These are phyloP conservation scores for Wickerhamiella slavikovae DNA, from an alignment of 805 yeast genomes.

Conservation along the genomic window DNA sequence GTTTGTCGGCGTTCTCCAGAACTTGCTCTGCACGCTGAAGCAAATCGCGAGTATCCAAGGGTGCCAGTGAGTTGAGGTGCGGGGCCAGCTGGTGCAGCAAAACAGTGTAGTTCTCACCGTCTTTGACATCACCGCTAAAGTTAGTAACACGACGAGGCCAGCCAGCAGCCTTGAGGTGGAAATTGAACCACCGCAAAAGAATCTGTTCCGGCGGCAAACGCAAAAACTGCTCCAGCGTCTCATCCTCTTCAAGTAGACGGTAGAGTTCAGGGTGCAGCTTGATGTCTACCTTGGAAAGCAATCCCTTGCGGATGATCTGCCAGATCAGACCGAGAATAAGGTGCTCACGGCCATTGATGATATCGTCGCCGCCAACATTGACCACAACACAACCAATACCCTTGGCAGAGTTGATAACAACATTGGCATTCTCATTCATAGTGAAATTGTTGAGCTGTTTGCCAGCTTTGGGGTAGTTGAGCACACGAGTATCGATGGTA, in stretches of 20 bases:
- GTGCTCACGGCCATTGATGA: constrained; percentile 92
- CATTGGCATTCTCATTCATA: constrained; percentile 91
- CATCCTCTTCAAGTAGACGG: constrained; percentile 86
- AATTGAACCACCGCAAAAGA: constrained; percentile 91
- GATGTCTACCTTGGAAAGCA: constrained; percentile 85
- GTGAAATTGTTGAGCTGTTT: constrained; percentile 80
- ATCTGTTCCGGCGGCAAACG: constrained; percentile 96
- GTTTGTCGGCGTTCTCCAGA: constrained; percentile 67
- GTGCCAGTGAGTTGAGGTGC: constrained; percentile 56
- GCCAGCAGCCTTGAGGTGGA: constrained; percentile 80
- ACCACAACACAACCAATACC: constrained; percentile 98
- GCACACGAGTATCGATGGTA: constrained; percentile 93
- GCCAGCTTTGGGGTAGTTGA: constrained; percentile 67
- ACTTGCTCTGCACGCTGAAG: constrained; percentile 74
- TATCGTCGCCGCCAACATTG: constrained; percentile 92
- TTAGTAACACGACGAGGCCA: constrained; percentile 73
- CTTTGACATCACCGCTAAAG: constrained; percentile 72
- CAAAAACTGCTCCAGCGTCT: constrained; percentile 87
- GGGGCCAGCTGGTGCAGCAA: constrained; percentile 78
- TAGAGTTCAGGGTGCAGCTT: constrained; percentile 91
- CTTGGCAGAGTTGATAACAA: constrained; percentile 93
- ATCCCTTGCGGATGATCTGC: constrained; percentile 95
- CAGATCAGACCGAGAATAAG: constrained; percentile 86
- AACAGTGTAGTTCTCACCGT: constrained; percentile 89
- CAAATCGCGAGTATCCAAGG: constrained; percentile 59